Percentiles rank a stretch among this genome's conserved stretches.
phyloP scores from a whole-genome alignment of 2,329 filamentous ascomycete genomes.

The Aspergillus fijiensis region DNA sequence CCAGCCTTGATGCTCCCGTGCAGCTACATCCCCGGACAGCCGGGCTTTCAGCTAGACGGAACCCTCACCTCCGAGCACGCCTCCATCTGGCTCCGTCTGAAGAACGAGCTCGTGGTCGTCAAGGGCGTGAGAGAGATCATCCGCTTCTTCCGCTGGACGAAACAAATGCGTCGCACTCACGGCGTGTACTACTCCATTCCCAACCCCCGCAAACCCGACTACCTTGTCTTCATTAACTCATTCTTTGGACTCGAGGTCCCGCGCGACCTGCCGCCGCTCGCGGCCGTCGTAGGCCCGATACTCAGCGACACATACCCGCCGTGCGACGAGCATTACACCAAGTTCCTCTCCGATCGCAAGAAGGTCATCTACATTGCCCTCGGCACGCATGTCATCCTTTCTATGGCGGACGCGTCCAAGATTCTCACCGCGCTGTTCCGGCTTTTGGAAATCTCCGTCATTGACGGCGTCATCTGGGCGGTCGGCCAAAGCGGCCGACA shows the following conservation, averaged over 20 bases:
- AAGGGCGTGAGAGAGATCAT: slow-evolving; percentile 32
- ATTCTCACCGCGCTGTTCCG: slow-evolving; percentile 33
- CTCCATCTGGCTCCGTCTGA: slow-evolving; percentile 38
- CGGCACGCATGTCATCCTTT: slow-evolving; percentile 44
- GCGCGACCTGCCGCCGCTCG: slow-evolving; percentile 44
- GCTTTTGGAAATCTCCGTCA: slow-evolving; percentile 20
- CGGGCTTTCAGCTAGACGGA: slow-evolving; percentile 43
- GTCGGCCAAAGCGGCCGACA: slow-evolving; percentile 24
- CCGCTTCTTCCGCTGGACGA: slow-evolving; percentile 31
- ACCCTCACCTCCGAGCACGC: slow-evolving; percentile 43
- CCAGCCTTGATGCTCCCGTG: slow-evolving; percentile 40
- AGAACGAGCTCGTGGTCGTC: slow-evolving; percentile 37
- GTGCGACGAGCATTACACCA: slow-evolving; percentile 23
- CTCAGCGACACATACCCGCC: slow-evolving; percentile 37
- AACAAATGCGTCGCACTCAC: slow-evolving; percentile 30
- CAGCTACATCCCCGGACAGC: slow-evolving; percentile 44
- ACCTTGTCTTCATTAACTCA: slow-evolving; percentile 47
- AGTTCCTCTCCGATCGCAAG: slow-evolving; percentile 34
- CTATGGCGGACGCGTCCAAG: slow-evolving; percentile 29
- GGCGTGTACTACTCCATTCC: slow-evolving; percentile 36
- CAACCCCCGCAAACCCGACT: slow-evolving; percentile 38
- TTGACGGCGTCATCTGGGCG: slow-evolving; percentile 47
- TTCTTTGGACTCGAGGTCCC: slow-evolving; percentile 48
- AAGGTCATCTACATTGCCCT: slow-evolving; percentile 45
- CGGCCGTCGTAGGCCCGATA: slow-evolving; percentile 43